Base-by-base conservation (phyloP, 1,284 basidiomycete species). In the Cutaneotrichosporon dermatis region DNA sequence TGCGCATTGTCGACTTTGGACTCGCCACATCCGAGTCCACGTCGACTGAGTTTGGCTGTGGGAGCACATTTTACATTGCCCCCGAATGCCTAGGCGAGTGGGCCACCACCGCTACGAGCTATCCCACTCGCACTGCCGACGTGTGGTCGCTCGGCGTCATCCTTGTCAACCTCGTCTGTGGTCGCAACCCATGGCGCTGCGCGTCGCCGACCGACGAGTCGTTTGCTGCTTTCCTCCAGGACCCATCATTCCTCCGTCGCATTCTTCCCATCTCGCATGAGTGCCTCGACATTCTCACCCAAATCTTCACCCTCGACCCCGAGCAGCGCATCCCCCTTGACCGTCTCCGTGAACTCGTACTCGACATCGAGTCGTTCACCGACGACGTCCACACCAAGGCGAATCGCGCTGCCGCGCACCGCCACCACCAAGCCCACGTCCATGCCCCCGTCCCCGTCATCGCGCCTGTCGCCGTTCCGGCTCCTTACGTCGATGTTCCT, bases 1-100 rank as follows among this genome's bases (percentile, higher is more conserved):
- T 98, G 60, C 86, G 90, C 66, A 85, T 99, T 72, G 95, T 94
- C 63, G 96, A 99, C 80, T 99, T 99, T 78, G 95, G 96, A 53
- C 85, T 98, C 36, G 95, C 95, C 10, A 99, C 95, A 2, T 89
- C 88, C 50, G 92, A 98, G 65, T 85, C 84, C 71, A 81, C 85
- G 65, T 94, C 90, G 65, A 85, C 86, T 63, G 95, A 99, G 77
- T 97, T 96, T 80, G 88, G 93, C 58, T 96, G 77, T 54, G 77
- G 77, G 3, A 75, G 73, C 39, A 77, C 75, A 7, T 79, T 79
- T 61, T 79, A 79, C 71, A 77, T 79, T 57, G 76, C 77, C 9
- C 76, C 76, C 88, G 95, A 98, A 80, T 97, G 93, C 75, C 90
- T 95, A 76, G 93, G 92, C 55, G 90, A 63, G 70, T 82, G 64